Percentiles rank a stretch among this genome's conserved stretches.
Evolutionary conservation across 495 filamentous ascomycete genomes (phyloP).

Genomic region (Lepidopterella palustris): DNA sequence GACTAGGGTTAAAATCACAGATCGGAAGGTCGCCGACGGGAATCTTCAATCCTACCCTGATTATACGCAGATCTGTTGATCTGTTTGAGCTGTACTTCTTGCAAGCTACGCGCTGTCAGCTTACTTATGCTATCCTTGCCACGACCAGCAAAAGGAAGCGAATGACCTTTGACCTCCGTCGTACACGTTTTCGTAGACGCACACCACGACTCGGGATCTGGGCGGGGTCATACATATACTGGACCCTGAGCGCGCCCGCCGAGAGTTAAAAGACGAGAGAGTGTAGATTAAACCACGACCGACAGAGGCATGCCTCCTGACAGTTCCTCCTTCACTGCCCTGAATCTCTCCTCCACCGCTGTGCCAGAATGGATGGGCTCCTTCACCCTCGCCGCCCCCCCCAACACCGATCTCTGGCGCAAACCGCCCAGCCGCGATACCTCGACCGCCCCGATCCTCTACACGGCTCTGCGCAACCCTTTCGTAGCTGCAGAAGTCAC

Average conservation of each 20-base stretch:
- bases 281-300: background rate
- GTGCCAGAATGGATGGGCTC: slow-evolving; percentile 52
- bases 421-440: slow-evolving; percentile 52
- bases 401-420: slow-evolving; percentile 45
- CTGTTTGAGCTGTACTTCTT: slow-evolving; percentile 11
- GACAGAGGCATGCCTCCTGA: slow-evolving; percentile 43
- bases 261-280: background rate
- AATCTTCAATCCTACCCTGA: slow-evolving; percentile 2
- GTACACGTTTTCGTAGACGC: slow-evolving; percentile 20
- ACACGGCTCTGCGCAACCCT: slow-evolving; percentile 47
- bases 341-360: slow-evolving; percentile 45
- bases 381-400: slow-evolving; percentile 50
- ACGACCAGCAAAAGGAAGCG: slow-evolving; percentile 15
- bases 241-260: background rate
- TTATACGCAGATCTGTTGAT: slow-evolving; percentile 19
- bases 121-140: slow-evolving; percentile 27
- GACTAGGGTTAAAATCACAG: slow-evolving; percentile 6
- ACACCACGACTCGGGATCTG: slow-evolving; percentile 13
- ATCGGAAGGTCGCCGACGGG: slow-evolving; percentile 16
- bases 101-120: slow-evolving; percentile 28
- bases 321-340: slow-evolving; percentile 46
- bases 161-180: slow-evolving; percentile 24
- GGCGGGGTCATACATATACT: slow-evolving; percentile 12
- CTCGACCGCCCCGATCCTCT: slow-evolving; percentile 52
- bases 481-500: slow-evolving; percentile 56